These are phyloP conservation scores for Cephalotrichum gorgonifer DNA, from an alignment of 2,329 filamentous ascomycete species.

Conservation along the genomic window DNA sequence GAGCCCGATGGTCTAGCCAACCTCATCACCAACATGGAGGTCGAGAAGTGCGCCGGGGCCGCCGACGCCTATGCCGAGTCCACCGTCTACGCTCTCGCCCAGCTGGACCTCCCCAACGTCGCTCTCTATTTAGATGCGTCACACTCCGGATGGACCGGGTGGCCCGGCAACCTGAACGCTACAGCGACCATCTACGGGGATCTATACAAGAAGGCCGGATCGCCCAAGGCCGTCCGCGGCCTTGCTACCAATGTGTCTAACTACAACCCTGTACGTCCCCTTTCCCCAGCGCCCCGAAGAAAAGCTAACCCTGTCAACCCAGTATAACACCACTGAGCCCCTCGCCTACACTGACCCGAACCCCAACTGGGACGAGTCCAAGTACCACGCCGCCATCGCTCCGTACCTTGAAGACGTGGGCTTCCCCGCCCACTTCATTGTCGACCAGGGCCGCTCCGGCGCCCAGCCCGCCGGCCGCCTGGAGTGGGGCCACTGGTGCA, in stretches of 20 bases:
- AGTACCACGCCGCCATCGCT: constrained; percentile 55
- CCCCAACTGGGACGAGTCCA: constrained; percentile 39
- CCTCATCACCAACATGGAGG: constrained; percentile 43
- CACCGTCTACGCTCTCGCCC: constrained; percentile 37
- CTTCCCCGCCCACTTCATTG: constrained; percentile 31
- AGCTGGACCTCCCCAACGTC: constrained; percentile 44
- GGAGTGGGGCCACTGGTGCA: constrained; percentile 60
- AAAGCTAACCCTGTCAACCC: neutral
- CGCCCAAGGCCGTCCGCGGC: constrained; percentile 38
- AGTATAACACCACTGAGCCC: constrained; percentile 27
- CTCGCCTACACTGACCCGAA: constrained; percentile 35
- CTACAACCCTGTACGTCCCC: constrained; percentile 32
- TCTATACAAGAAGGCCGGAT: constrained; percentile 39
- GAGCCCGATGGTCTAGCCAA: constrained; percentile 51
- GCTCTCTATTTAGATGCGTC: constrained; percentile 49
- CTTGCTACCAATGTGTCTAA: constrained; percentile 49
- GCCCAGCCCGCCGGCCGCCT: constrained; percentile 52
- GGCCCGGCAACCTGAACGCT: constrained; percentile 40
- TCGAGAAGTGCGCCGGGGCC: constrained; percentile 37
- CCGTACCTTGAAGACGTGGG: constrained; percentile 42
- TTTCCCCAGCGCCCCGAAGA: neutral
- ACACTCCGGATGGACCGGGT: constrained; percentile 49
- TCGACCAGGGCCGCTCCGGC: constrained; percentile 30
- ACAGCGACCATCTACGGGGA: constrained; percentile 35
- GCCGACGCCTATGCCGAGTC: constrained; percentile 37